Evolutionary conservation across 2,329 filamentous ascomycete genomes (phyloP), one percentile per base, ranked within the genome.

Genomic region (Talaromyces sp.): DNA sequence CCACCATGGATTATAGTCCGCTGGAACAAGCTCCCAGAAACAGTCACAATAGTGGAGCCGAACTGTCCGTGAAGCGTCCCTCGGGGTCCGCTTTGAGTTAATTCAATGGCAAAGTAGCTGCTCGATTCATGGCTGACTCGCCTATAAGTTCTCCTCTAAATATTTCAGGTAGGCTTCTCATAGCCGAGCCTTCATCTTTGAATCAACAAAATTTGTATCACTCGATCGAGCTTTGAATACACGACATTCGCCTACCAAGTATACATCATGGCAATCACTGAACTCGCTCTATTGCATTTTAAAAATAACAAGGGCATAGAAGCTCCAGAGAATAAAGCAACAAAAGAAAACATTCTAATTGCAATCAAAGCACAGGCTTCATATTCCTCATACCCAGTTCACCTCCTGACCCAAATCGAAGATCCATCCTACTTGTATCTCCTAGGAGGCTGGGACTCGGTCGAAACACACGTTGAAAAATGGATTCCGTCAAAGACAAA

Each of bases 401-500:
- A 75, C 63, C 78, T 76, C 68, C 74, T 79, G 43, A 75, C 77
- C 24, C 80, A 83, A 60, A 54, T 78, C n/a, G 79, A 84, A 63
- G 78, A 83, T 65, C 76, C 79, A 0, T 68, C 72, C 0, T 70
- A 72, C 11, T 69, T 81, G 22, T 83, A 82, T 69, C 74, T 84
- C 13, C 59, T 83, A 8, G 82, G 81, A 9, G 77, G 76, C 65
- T 84, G 82, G 82, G 72, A 76, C 1, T 82, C 78, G 3, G 69
- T 80, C 3, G 71, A 71, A 1, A 74, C 77, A 60, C 82, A 84
- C 60, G 70, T 76, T 63, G 70, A 77, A 1, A 71, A 75, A 1
- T 83, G 81, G 73, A 77, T 84, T 4, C 76, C 78, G 0, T 77
- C 79, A 0, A 50, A 70, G 13, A 74, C 73, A 0, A 84, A 84